Base-by-base conservation (phyloP, 1,139 yeast genomes). In the Pichia sp. region DNA sequence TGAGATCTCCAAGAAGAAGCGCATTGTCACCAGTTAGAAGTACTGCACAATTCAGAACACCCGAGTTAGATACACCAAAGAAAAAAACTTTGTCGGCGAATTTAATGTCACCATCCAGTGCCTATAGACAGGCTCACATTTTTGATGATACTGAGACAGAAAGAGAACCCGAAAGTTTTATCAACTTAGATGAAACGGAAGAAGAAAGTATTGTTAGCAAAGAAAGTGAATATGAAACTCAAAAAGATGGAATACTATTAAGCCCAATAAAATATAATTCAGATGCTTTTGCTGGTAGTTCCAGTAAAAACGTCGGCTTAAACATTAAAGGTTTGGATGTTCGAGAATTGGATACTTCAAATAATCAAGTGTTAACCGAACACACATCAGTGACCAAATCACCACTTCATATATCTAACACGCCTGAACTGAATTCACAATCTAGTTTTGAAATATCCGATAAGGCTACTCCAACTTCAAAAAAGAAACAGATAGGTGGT, bases 161-260 rank as follows among this genome's bases (percentile, higher is more conserved):
- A 26, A 44, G 33, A 5, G 55, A 53, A 35, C 57, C 54, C 4
- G 57, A 54, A 40, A 54, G 57, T 43, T 54, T 54, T 33, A 53
- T 54, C 10, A 51, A 54, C 40, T 46, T 54, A 16, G 55, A 52
- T 43, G 55, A 52, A 34, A 52, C 53, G 2, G 55, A 53, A 36
- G 56, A 51, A n/a, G 52, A 49, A 35, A 51, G 52, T 33, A 6
- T 50, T 22, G 12, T 46, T 35, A 43, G 49, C 25, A 33, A 26
- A 22, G 49, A 46, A 23, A 37, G 35, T 11, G 26, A 16, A 28
- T 16, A 20, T 22, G 12, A 23, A 5, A 7, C 33, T 7, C 7
- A 22, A 16, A 8, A 23, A 35, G 2, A n/a, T n/a, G n/a, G n/a
- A 4, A 31, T 41, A 33, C 23, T 51, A 20, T 20, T 50, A 36